Conservation (phyloP, 2,329 filamentous ascomycete genomes). For the Sclerotinia minor region DNA sequence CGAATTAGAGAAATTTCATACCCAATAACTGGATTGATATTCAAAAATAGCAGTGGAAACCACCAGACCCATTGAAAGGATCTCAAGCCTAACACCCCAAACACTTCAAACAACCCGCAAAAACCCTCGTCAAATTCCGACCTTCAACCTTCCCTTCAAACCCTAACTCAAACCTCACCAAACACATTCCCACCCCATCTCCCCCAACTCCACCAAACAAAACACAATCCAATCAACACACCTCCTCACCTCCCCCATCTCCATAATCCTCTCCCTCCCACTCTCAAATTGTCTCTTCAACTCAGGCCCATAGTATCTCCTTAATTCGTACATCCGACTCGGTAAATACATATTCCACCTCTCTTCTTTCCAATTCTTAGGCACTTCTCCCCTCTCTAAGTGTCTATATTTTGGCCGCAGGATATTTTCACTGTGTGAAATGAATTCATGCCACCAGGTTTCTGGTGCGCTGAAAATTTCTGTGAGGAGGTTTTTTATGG, state of each 20-base stretch:
- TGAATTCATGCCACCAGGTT: background rate
- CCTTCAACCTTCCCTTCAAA: background rate
- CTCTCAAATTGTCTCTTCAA: background rate
- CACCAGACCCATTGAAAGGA: background rate
- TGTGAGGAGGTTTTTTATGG: background rate
- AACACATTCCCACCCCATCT: background rate
- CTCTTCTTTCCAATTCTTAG: background rate
- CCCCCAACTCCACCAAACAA: background rate
- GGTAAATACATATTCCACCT: background rate
- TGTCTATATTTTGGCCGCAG: background rate
- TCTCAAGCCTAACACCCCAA: background rate
- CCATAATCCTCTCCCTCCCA: background rate
- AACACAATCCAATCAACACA: constrained; percentile 5
- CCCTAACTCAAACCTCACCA: background rate
- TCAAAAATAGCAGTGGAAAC: background rate
- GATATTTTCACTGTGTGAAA: background rate
- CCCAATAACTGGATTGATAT: background rate
- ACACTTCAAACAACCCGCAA: too few species aligned
- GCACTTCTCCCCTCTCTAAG: background rate
- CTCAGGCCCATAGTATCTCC: too few species aligned
- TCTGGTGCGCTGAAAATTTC: background rate
- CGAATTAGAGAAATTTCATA: background rate
- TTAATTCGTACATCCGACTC: background rate
- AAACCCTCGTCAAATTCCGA: rapidly evolving
- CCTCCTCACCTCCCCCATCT: background rate